Evolutionary conservation across 257 asterid species (phyloP), one percentile per base, ranked within the genome.

Genomic region (Solanum acaule): DNA sequence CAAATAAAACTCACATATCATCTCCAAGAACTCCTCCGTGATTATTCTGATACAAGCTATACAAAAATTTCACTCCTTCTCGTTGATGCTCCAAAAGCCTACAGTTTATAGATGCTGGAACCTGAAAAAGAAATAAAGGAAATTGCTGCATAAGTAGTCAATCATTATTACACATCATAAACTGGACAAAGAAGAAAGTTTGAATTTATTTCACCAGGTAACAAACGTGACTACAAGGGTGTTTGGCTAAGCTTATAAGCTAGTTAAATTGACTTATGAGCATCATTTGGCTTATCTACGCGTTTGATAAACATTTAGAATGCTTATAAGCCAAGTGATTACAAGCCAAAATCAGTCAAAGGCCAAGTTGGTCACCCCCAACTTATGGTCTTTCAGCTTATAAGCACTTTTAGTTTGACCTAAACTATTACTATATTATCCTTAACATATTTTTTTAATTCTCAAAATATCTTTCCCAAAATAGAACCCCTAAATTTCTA

Each of bases 21-120:
- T 97, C 98, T 82, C 99, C 99, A 35, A 97, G 95, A 90, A 97
- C 89, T 65, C 99, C 99, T 90, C 98, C 99, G 87, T 97, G 98
- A 91, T 95, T 96, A 90, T 94, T 97, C 92, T 88, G 93, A 90
- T 95, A 97, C 95, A 97, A 91, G 83, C 90, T 92, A 86, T 92
- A 96, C 88, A 97, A 88, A 84, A 96, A 97, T 85, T 94, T 93
- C 91, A 95, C 98, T 63, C 99, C 98, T 90, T 38, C 94, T 90
- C 98, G 91, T 90, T 97, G 99, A 91, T 97, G 99, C 84, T 93
- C 95, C 94, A 97, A 82, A 85, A 97, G 99, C 90, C 98, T 93
- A 91, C 98, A 93, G 88, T 96, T 97, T 90, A 96, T 93, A 87
- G 97, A 93, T 68, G 99, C 95, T 72, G 98, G 98, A 65, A 97